Conservation (phyloP, 768 basidiomycete species). For the Clitopilus passeckerianus region DNA sequence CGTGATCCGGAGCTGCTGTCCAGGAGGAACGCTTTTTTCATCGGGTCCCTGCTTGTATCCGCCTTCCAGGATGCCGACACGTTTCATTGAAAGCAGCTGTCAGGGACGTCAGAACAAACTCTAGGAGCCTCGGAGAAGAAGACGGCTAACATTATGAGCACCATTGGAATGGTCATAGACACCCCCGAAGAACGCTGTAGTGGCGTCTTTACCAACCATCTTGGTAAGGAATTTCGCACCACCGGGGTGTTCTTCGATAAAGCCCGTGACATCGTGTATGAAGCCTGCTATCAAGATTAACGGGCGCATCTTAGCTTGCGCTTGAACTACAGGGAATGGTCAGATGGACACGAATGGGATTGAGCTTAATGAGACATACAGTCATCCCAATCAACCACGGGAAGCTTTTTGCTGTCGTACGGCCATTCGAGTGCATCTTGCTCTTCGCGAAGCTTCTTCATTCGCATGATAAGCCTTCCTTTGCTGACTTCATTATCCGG, state of each 20-base stretch:
- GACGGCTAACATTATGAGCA: constrained; percentile 73
- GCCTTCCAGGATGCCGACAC: constrained; percentile 49
- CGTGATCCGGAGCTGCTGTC: constrained; percentile 30
- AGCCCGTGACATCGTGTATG: constrained; percentile 86
- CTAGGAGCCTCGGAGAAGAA: not conserved
- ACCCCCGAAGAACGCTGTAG: constrained; percentile 91
- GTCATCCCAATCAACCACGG: constrained; percentile 82
- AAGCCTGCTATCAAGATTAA: constrained; percentile 86
- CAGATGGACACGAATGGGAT: not conserved
- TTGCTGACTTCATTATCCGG: constrained; percentile 66
- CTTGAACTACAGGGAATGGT: constrained; percentile 48
- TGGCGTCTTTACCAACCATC: constrained; percentile 86
- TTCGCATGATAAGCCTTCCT: constrained; percentile 90
- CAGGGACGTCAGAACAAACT: no score
- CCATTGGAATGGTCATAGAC: constrained; percentile 88
- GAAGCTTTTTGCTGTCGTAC: constrained; percentile 65
- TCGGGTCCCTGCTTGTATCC: constrained; percentile 22
- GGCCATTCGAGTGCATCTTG: constrained; percentile 83
- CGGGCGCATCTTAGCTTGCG: constrained; percentile 74
- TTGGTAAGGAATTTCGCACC: constrained; percentile 80
- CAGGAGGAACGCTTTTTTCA: constrained; percentile 34
- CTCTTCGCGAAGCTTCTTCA: constrained; percentile 77
- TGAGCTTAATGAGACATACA: constrained; percentile 47
- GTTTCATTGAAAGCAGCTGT: constrained; percentile 27
- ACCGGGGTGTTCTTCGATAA: constrained; percentile 90